phyloP scores from a whole-genome alignment of 345 rosid species.

The Fremontodendron californicum region DNA sequence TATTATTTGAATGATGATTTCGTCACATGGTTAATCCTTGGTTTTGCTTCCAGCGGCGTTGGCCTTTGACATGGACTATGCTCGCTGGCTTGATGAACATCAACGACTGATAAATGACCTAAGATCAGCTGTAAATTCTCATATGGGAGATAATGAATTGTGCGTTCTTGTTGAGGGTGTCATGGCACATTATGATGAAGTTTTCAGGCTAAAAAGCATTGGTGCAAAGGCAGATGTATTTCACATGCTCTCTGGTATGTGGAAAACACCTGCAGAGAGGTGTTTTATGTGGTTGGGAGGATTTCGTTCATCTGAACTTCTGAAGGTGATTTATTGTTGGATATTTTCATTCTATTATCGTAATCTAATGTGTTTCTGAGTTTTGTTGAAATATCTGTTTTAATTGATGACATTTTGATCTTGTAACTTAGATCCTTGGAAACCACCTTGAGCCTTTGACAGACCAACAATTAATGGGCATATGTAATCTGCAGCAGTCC shows the following conservation, averaged over 20 bases:
- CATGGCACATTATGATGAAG: slow-evolving; percentile 74
- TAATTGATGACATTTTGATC: neutral
- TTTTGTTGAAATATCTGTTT: neutral
- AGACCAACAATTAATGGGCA: slow-evolving; percentile 88
- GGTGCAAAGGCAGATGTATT: slow-evolving; percentile 84
- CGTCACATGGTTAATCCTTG: neutral
- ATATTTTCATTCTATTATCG: neutral
- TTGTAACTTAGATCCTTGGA: slow-evolving; percentile 56
- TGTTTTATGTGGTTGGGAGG: slow-evolving; percentile 99
- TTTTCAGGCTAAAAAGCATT: slow-evolving; percentile 65
- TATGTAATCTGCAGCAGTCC: slow-evolving; percentile 90
- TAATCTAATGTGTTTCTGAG: neutral
- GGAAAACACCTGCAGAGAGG: slow-evolving; percentile 93
- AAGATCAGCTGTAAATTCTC: slow-evolving; percentile 69
- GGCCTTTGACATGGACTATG: slow-evolving; percentile 78
- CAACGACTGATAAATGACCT: slow-evolving; percentile 66
- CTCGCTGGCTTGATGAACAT: slow-evolving; percentile 90
- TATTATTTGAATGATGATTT: neutral
- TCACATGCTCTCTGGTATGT: slow-evolving; percentile 95
- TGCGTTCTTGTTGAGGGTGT: slow-evolving; percentile 62
- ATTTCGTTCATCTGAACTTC: slow-evolving; percentile 86
- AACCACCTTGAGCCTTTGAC: slow-evolving; percentile 86
- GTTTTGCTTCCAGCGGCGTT: slow-evolving; percentile 48
- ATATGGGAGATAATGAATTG: slow-evolving; percentile 59
- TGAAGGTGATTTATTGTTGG: slow-evolving; percentile 46